Evolutionary conservation across 495 filamentous ascomycete genomes (phyloP).

Genomic region (Penicillium maclennaniae): DNA sequence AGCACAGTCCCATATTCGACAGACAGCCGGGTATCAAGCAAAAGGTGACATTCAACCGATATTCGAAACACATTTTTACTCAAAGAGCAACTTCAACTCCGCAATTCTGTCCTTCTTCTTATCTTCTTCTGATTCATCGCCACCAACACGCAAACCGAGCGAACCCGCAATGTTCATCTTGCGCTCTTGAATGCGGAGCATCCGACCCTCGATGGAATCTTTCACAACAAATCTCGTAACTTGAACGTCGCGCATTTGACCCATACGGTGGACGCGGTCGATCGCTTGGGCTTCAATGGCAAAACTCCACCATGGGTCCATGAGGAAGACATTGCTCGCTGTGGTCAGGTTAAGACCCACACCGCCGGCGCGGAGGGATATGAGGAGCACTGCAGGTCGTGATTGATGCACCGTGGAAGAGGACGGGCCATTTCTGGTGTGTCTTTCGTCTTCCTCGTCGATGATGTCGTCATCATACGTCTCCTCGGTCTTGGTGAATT

Average conservation of each 20-base stretch:
- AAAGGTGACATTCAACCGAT: background rate
- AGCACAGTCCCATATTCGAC: background rate
- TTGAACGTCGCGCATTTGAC: constrained; percentile 79
- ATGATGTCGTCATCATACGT: constrained; percentile 36
- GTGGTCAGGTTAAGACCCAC: constrained; percentile 90
- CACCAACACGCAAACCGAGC: constrained; percentile 69
- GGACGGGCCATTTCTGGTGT: background rate
- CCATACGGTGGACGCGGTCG: constrained; percentile 98
- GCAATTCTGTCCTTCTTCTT: constrained; percentile 86
- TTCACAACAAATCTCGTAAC: constrained; percentile 85
- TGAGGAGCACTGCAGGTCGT: constrained; percentile 57
- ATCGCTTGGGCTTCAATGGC: constrained; percentile 97
- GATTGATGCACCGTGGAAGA: constrained; percentile 32
- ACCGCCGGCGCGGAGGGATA: constrained; percentile 86
- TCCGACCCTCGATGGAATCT: constrained; percentile 89
- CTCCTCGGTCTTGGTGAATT: constrained; percentile 55
- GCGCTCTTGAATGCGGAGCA: constrained; percentile 88
- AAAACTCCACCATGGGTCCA: constrained; percentile 99
- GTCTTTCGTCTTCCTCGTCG: constrained; percentile 24
- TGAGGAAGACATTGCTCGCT: constrained; percentile 89
- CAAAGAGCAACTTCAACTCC: constrained; percentile 89
- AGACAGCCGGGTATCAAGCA: background rate
- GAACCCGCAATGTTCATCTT: constrained; percentile 86
- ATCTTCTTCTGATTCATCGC: constrained; percentile 76
- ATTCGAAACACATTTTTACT: constrained; percentile 37